A percentile compares a stretch with the other conserved stretches of the same genome.
phyloP scores from a whole-genome alignment of 2,329 filamentous ascomycete species.

The Aspergillus chevalieri region DNA sequence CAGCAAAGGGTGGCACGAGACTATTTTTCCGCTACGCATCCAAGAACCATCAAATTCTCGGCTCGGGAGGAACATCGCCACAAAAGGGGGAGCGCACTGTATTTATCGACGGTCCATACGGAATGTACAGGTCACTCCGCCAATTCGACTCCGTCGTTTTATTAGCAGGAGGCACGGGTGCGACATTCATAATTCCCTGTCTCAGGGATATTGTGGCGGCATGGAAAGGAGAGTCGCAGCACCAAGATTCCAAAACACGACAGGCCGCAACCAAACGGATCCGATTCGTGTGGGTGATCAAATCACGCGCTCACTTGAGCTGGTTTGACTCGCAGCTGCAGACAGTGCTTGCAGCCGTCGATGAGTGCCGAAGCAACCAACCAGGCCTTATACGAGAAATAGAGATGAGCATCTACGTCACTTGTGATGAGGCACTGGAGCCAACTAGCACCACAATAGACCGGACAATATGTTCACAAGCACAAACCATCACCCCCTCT shows the following conservation, averaged over 20 bases:
- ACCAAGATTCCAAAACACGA: conserved; percentile 5
- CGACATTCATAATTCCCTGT: conserved; percentile 53
- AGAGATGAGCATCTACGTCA: conserved; percentile 51
- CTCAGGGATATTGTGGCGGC: conserved; percentile 51
- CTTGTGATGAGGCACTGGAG: conserved; percentile 46
- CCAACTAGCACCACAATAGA: conserved; percentile 2
- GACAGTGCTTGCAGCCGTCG: conserved; percentile 38
- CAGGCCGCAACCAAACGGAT: conserved; percentile 44
- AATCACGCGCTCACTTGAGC: conserved; percentile 45
- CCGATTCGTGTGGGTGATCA: conserved; percentile 55
- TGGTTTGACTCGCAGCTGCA: conserved; percentile 51
- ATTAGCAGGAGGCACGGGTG: conserved; percentile 55
- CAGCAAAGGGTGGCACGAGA: conserved; percentile 48
- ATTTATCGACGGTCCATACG: conserved; percentile 52
- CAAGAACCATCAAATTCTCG: conserved; percentile 28
- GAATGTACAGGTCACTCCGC: conserved; percentile 45
- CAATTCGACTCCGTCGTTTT: conserved; percentile 58
- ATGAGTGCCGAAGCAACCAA: conserved; percentile 25
- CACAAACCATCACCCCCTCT: neutral
- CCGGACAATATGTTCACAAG: conserved; percentile 13
- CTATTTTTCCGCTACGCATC: conserved; percentile 48
- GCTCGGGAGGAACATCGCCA: conserved; percentile 8
- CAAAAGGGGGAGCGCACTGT: conserved; percentile 28
- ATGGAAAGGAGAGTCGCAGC: conserved; percentile 33
- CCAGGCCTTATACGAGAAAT: conserved; percentile 37